Conservation (phyloP, 129 eudicot genomes). For the Tagetes patula region DNA sequence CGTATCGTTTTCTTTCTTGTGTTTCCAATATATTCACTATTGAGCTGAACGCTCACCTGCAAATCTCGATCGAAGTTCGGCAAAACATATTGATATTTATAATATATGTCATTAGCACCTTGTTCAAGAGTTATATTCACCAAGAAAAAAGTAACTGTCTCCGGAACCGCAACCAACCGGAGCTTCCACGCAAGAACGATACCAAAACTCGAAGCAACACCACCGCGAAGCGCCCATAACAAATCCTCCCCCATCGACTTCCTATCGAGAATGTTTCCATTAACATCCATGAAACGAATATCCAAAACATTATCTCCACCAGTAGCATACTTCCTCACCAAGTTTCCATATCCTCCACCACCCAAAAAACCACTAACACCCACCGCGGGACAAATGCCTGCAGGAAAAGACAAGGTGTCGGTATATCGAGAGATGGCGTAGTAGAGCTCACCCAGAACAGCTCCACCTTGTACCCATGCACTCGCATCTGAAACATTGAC, state of each 20-base stretch:
- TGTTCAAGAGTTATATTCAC: not conserved
- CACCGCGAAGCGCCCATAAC: slow-evolving; percentile 4
- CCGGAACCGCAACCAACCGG: not conserved
- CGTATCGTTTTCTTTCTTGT: slow-evolving; percentile 9
- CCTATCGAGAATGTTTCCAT: not conserved
- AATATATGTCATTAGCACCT: not conserved
- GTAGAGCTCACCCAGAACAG: slow-evolving; percentile 15
- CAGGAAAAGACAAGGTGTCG: slow-evolving; percentile 8
- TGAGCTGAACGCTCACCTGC: not conserved
- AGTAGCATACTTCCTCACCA: slow-evolving; percentile 8
- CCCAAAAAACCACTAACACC: slow-evolving; percentile 10
- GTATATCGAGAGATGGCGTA: not conserved
- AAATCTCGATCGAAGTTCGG: not conserved
- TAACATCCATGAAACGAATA: slow-evolving; percentile 8
- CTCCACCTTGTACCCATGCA: slow-evolving; percentile 17
- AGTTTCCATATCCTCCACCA: slow-evolving; percentile 13
- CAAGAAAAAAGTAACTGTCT: not conserved
- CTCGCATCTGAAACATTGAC: not conserved
- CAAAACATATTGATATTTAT: not conserved
- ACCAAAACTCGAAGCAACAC: not conserved
- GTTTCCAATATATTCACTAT: not conserved
- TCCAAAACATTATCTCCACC: slow-evolving; percentile 15
- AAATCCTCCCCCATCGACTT: not conserved
- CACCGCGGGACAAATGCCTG: not conserved
- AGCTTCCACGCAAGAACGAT: not conserved